Evolutionary conservation across 2,329 filamentous ascomycete genomes (phyloP), one percentile per base, ranked within the genome.

Genomic region (Phaeosphaeria sp.): DNA sequence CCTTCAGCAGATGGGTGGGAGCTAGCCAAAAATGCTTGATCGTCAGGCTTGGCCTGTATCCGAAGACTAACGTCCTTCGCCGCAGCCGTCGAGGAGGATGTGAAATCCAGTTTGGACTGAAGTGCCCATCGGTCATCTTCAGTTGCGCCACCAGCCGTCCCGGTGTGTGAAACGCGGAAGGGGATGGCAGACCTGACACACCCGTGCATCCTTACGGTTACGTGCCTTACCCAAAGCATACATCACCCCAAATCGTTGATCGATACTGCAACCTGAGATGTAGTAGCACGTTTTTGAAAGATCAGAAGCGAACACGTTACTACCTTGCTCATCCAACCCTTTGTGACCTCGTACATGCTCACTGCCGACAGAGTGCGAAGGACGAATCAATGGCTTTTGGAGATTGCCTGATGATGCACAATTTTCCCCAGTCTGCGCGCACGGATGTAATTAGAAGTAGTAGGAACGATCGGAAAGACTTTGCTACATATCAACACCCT

Each of bases 311-410:
- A 39, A 39, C 36, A 39, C n/a, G 36, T n/a, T 17, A 6, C n/a
- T 15, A 4, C 36, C 36, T 39, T 39, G 36, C 36, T 39, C n/a
- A 39, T 13, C 36, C n/a, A 39, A n/a, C 36, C 36, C 4, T n/a
- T 2, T 15, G 11, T 6, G 11, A 39, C 13, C 36, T n/a, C 36
- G 36, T 39, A n/a, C n/a, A 39, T 39, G 36, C 36, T 15, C 36
- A 17, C 36, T 39, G 36, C 36, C 30, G 24, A 15, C 9, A 20
- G 22, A 47, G 24, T 47, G 45, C 45, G 45, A 59, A 25, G 51
- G 57, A 18, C 40, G 40, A 6, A 59, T 46, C 27, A 53, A 50
- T 51, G 46, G 40, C n/a, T 60, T 52, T 42, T 62, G 57, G 57
- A 56, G 52, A 54, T 36, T 39, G 2, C 53, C 60, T 24, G 43